Evolutionary conservation across 192 early-diverging fungal genomes (phyloP).

Genomic region (Coemansia furcata): DNA sequence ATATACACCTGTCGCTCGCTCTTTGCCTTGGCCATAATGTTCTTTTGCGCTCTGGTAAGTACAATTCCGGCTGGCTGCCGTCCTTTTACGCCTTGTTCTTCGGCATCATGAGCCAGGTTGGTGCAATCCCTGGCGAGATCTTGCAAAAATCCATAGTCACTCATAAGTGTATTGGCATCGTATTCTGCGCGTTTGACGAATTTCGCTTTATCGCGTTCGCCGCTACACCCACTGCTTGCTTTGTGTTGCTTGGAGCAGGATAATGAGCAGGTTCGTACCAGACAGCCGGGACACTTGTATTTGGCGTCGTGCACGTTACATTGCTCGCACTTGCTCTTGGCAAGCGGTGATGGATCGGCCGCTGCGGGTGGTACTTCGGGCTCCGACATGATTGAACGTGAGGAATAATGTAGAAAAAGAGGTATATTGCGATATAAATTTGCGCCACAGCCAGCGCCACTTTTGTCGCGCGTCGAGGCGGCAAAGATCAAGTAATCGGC

Average conservation of each 20-base stretch:
- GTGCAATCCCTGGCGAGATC: constrained; percentile 55
- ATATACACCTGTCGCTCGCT: constrained; percentile 22
- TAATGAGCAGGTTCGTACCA: constrained; percentile 61
- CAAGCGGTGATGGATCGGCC: not conserved
- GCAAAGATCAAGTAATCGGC: not conserved
- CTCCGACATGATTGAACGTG: not conserved
- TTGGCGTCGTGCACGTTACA: constrained; percentile 49
- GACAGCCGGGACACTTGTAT: constrained; percentile 74
- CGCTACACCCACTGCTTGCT: constrained; percentile 56
- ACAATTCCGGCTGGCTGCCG: not conserved
- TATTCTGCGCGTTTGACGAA: constrained; percentile 63
- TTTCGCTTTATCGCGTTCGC: constrained; percentile 60
- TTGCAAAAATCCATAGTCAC: constrained; percentile 70
- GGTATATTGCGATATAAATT: not conserved
- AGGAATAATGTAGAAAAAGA: not conserved
- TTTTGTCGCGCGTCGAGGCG: not conserved
- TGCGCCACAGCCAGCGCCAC: not conserved
- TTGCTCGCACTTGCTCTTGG: constrained; percentile 39
- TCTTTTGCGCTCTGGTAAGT: constrained; percentile 19
- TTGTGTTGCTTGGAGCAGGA: constrained; percentile 69
- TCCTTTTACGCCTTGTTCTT: constrained; percentile 2
- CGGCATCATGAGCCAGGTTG: constrained; percentile 52
- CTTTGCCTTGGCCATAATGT: constrained; percentile 15
- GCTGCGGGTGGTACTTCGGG: not conserved
- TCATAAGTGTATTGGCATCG: constrained; percentile 64